Base-by-base conservation (phyloP, 352 stramenopile species). In the Phytophthora pisi region DNA sequence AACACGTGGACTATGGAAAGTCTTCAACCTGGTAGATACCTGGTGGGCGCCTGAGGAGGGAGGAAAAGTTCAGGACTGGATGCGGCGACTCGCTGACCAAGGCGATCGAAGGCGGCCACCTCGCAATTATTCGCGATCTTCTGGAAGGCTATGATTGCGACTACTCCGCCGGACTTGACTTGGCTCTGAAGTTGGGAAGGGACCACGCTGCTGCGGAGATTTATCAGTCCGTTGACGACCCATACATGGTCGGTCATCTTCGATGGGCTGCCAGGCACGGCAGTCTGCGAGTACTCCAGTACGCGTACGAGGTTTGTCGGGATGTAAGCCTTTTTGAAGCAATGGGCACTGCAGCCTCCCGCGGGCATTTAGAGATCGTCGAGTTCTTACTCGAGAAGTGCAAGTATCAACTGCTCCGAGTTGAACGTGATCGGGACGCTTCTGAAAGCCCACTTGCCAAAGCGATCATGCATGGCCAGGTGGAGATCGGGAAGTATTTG, bases 361-460 rank as follows among this genome's bases (percentile, higher is more conserved):
- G 18, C 20, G 55, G 55, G 9, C 26, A 31, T 54, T 38, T 62
- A 3, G 45, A 50, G 11, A 56, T 63, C 4, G 30, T 62, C 56
- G 24, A 52, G 30, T 46, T 49, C 8, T 15, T 62, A 15, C 9
- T 47, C 16, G 56, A 62, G 8, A 18, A 45, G 0, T 24, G 55
- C 9, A 28, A 18, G 4, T 4, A n/a, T 6, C 43, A 49, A 9
- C 20, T 62, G 13, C 56, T 62, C 23, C 15, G 47, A 28, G 46
- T 24, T 15, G 56, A 23, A 6, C 7, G 36, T 1, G 30, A 18
- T 3, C 5, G 23, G 18, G 45, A 53, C 15, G 4, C 5, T 20
- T 53, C 28, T 40, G 8, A n/a, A 1, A 54, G 56, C 10, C 56
- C 28, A 13, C 56, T 62, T 62, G 56, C 24, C n/a, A 45, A 5